Evolutionary conservation across 768 basidiomycete species (phyloP).

Genomic region (Lentinula guzmanii): DNA sequence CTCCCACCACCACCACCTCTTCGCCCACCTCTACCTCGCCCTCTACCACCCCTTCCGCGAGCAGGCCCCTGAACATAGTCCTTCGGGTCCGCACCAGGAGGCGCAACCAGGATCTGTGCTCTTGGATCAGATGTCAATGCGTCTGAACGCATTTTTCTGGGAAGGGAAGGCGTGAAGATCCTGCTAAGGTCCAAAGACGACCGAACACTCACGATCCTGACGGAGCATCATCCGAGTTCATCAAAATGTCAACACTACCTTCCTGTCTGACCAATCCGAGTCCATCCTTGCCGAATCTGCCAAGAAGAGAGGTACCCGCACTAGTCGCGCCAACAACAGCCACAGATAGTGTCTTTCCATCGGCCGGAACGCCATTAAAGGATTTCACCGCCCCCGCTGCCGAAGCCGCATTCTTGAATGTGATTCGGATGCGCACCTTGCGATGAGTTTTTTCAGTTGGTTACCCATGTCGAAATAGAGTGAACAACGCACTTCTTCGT

Average conservation of each 20-base stretch:
- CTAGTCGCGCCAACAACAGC: slow-evolving; percentile 49
- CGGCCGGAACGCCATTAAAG: slow-evolving; percentile 78
- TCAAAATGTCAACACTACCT: slow-evolving; percentile 54
- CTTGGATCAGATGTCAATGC: slow-evolving; percentile 61
- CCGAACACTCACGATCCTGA: slow-evolving; percentile 49
- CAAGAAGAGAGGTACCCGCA: slow-evolving; percentile 46
- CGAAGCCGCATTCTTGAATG: slow-evolving; percentile 58
- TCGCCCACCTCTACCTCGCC: slow-evolving; percentile 28
- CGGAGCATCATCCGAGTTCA: slow-evolving; percentile 36
- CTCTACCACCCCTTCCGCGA: slow-evolving; percentile 18
- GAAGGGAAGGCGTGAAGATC: neutral
- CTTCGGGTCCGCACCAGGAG: slow-evolving; percentile 56
- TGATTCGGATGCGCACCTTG: slow-evolving; percentile 60
- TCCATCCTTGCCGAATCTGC: slow-evolving; percentile 52
- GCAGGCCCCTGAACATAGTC: slow-evolving; percentile 36
- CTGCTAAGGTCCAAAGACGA: neutral
- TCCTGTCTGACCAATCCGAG: slow-evolving; percentile 48
- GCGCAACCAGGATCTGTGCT: slow-evolving; percentile 61
- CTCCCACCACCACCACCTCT: slow-evolving; percentile 31
- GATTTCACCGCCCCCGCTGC: slow-evolving; percentile 66
- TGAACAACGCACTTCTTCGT: slow-evolving; percentile 11
- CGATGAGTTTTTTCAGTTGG: slow-evolving; percentile 8
- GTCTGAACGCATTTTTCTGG: slow-evolving; percentile 84
- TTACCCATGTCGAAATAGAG: neutral
- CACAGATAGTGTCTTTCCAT: slow-evolving; percentile 70